Conservation (phyloP, 305 asterid genomes). For the Plantago rigida region DNA sequence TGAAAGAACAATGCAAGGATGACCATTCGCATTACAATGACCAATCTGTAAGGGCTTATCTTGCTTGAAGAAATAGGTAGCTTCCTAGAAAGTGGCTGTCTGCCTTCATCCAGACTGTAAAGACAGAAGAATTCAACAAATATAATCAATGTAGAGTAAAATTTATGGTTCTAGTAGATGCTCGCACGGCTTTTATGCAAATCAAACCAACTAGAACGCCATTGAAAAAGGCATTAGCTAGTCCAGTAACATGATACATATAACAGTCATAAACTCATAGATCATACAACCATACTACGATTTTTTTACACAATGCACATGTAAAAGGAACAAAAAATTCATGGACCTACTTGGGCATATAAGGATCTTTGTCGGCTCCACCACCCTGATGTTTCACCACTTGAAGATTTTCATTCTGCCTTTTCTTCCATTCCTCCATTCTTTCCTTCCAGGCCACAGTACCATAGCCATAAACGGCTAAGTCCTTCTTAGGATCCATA, state of each 20-base stretch:
- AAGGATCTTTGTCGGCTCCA: constrained; percentile 49
- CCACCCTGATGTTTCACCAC: constrained; percentile 62
- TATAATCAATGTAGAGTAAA: neutral
- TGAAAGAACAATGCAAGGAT: constrained; percentile 61
- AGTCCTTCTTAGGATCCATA: constrained; percentile 72
- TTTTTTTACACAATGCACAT: neutral
- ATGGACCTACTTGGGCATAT: constrained; percentile 56
- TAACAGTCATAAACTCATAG: too few species aligned
- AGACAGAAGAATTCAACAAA: constrained; percentile 8
- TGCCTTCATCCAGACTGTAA: constrained; percentile 67
- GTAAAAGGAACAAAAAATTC: constrained; percentile 2
- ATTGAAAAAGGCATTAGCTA: neutral
- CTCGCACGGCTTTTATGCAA: neutral
- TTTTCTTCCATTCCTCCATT: constrained; percentile 76
- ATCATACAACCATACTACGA: too few species aligned
- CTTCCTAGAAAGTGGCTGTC: constrained; percentile 77
- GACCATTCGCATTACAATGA: constrained; percentile 52
- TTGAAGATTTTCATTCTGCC: constrained; percentile 56
- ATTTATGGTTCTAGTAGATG: neutral
- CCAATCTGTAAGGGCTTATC: constrained; percentile 60
- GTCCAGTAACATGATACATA: constrained; percentile 19
- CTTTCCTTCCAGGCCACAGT: constrained; percentile 76
- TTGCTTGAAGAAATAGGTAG: constrained; percentile 59
- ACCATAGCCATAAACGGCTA: constrained; percentile 71
- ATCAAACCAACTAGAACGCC: neutral